These are phyloP conservation scores for Micromonas commoda DNA, from an alignment of 139 green algal genomes.

Conservation along the genomic window DNA sequence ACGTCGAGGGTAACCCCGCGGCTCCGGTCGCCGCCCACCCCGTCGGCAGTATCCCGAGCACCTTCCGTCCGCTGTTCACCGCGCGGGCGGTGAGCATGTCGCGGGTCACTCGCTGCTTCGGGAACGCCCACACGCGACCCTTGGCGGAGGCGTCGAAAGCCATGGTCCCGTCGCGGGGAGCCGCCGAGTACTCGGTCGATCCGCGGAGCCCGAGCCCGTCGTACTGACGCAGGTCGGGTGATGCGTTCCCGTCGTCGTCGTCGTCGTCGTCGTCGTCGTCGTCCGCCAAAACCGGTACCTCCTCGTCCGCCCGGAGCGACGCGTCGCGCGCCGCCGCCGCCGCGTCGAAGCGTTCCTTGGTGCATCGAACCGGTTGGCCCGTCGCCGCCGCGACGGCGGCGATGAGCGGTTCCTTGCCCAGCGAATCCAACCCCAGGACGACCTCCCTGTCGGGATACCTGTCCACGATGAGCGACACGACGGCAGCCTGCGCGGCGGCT, in stretches of 20 bases:
- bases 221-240: neutral
- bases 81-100: neutral
- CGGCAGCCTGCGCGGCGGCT: constrained; percentile 6
- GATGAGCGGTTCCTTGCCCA: constrained; percentile 33
- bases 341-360: neutral
- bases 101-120: constrained; percentile 9
- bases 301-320: neutral
- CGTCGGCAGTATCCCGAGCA: constrained; percentile 5
- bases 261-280: neutral
- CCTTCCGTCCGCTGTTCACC: neutral
- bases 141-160: neutral
- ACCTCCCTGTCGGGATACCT: constrained; percentile 21
- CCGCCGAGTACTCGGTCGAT: neutral
- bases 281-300: neutral
- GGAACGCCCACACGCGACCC: neutral
- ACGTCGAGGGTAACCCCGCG: neutral
- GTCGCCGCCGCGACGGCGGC: neutral
- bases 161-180: too few species aligned
- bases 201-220: neutral
- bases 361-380: neutral
- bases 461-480: constrained; percentile 21
- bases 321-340: neutral
- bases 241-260: neutral
- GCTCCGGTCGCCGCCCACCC: neutral
- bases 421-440: constrained; percentile 34